Evolutionary conservation across 768 basidiomycete species (phyloP).

Genomic region (Trametes maxima): DNA sequence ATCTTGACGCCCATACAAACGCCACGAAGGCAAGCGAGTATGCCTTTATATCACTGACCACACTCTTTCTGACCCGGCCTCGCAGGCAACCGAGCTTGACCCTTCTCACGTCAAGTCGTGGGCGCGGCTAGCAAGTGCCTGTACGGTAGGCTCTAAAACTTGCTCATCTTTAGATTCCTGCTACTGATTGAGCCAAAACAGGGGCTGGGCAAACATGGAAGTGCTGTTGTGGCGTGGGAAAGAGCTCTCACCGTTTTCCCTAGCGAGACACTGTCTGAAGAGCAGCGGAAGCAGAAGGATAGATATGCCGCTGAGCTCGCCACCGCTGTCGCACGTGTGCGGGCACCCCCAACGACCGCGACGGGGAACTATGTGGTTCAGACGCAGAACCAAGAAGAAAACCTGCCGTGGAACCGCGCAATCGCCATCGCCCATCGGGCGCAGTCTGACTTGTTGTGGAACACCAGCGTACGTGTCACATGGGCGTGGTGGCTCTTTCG

Average conservation of each 20-base stretch:
- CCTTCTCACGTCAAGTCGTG: conserved; percentile 1
- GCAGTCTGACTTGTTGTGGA: not conserved
- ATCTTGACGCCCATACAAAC: conserved; percentile 20
- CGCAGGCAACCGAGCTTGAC: not conserved
- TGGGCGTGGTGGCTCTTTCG: too few species aligned
- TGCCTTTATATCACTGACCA: not conserved
- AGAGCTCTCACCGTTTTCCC: conserved; percentile 37
- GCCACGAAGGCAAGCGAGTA: conserved; percentile 2
- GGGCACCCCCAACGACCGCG: not conserved
- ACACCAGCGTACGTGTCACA: conserved; percentile 12
- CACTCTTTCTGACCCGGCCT: not conserved
- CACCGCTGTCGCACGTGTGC: conserved; percentile 9
- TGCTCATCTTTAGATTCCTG: conserved; percentile 23
- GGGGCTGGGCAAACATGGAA: conserved; percentile 15
- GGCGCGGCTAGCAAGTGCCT: not conserved
- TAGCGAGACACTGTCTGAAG: conserved; percentile 31
- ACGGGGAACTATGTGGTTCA: too few species aligned
- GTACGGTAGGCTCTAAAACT: conserved; percentile 21
- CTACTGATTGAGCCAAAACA: not conserved
- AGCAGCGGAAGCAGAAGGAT: conserved; percentile 38
- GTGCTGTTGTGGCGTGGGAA: conserved; percentile 25
- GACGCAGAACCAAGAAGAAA: not conserved
- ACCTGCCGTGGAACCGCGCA: conserved; percentile 3
- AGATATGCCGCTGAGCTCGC: conserved; percentile 39
- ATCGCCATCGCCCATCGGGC: not conserved